Evolutionary conservation across 169 alveolate species (phyloP), one percentile per base, ranked within the genome.

Genomic region (Haemoproteus tartakovskyi): DNA sequence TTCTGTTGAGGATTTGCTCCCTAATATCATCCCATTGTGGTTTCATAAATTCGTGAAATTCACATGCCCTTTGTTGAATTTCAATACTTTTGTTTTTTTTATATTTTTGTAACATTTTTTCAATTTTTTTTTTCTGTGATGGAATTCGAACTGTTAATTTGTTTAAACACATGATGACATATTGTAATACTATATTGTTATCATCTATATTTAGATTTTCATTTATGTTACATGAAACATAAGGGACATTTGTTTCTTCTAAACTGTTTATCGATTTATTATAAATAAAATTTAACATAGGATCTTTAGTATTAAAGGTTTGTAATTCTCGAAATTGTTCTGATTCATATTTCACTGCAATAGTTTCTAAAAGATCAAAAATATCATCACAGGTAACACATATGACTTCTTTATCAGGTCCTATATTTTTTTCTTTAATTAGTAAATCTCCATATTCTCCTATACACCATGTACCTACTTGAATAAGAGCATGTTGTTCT

Each of bases 381-480:
- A 74, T 62, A 45, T 74, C 84, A 5, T 74, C 78, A 74, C 59
- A 56, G 3, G 78, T 46, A 14, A 74, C 84, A 8, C 60, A 57
- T 43, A 74, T 74, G 2, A 60, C 36, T 56, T 74, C 63, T 45
- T 61, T 47, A 74, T 74, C 84, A 30, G 84, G 84, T 6, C 84
- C 88, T 12, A 63, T 38, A 52, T 86, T 47, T 24, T 51, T 38
- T 57, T 61, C 86, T 45, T 40, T 67, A 2, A 79, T 60, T 41
- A 88, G 33, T 24, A 82, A 47, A 33, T 88, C 88, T 3, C 83
- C 86, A 57, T 85, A 93, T 63, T 95, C 98, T 2, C 98, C 98
- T 11, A 94, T 78, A 36, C 93, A 89, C 97, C 97, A 95, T 12
- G 93, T 60, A 26, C 95, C 87, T 11, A 93, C 95, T 52, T 91